phyloP scores from a whole-genome alignment of 73 alveolate species.

The Durusdinium trenchii region DNA sequence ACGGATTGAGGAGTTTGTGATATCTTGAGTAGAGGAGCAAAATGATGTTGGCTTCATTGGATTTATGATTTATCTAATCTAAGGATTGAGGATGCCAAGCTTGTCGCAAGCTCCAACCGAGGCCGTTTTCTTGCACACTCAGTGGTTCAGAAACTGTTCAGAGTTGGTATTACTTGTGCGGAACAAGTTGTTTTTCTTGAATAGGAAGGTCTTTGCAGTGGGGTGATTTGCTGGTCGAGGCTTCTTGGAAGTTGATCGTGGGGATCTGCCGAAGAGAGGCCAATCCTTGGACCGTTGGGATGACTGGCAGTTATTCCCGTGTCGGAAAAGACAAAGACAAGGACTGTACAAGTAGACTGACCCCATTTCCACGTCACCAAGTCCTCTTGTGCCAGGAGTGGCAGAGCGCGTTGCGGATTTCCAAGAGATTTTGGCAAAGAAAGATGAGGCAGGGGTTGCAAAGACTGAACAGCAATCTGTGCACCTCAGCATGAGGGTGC shows the following conservation, averaged over 20 bases:
- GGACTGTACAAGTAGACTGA: background rate
- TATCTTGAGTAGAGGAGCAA: too few species aligned
- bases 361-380: background rate
- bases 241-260: constrained; percentile 86
- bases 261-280: constrained; percentile 86
- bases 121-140: background rate
- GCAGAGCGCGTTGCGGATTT: constrained; percentile 87
- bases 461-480: background rate
- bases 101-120: constrained; percentile 55
- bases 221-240: background rate
- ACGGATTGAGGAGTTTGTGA: too few species aligned
- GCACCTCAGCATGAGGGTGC: too few species aligned
- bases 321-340: too few species aligned
- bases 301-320: background rate
- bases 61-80: background rate
- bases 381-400: background rate
- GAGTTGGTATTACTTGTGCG: background rate
- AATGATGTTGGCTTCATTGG: background rate
- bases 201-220: background rate
- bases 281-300: background rate
- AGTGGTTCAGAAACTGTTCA: background rate
- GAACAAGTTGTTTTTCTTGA: background rate
- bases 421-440: constrained; percentile 94
- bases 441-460: constrained; percentile 45
- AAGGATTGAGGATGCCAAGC: constrained; percentile 68